Evolutionary conservation across 192 early-diverging fungal species (phyloP).

Genomic region (Podochytrium sp.): DNA sequence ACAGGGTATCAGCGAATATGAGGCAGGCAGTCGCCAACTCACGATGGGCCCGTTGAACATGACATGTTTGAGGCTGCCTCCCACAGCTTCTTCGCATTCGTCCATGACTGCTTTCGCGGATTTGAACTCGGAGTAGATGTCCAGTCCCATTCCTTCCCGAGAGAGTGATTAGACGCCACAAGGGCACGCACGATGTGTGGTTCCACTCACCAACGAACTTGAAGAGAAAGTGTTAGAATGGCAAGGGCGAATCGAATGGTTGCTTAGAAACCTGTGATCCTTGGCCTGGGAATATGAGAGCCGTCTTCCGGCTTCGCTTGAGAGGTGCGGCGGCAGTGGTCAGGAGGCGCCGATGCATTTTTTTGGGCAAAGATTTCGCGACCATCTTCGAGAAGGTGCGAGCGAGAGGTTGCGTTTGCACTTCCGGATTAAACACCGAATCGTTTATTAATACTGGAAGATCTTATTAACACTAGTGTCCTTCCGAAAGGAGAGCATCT

Average conservation of each 20-base stretch:
- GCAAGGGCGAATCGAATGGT: too few relatives aligned
- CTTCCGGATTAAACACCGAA: too few relatives aligned
- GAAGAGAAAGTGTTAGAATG: neutral
- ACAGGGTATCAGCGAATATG: neutral
- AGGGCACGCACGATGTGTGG: too few relatives aligned
- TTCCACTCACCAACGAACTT: too few relatives aligned
- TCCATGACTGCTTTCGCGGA: conserved; percentile 83
- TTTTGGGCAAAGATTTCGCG: neutral
- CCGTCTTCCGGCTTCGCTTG: conserved; percentile 20
- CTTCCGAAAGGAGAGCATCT: too few relatives aligned
- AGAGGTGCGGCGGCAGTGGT: neutral
- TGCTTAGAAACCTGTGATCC: conserved; percentile 40
- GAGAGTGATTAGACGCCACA: too few relatives aligned
- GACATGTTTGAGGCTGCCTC: conserved; percentile 67
- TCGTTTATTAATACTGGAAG: too few relatives aligned
- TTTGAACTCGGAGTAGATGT: conserved; percentile 76
- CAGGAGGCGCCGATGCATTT: neutral
- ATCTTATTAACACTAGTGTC: too few relatives aligned
- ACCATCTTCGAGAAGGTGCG: too few relatives aligned
- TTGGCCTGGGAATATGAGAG: conserved; percentile 40
- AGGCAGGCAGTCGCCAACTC: conserved; percentile 40
- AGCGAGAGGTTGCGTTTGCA: too few relatives aligned
- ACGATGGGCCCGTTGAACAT: conserved; percentile 92
- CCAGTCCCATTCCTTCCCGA: conserved; percentile 83
- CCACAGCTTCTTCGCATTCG: conserved; percentile 86